phyloP scores from a whole-genome alignment of 108 stramenopile genomes.

The Epithemia pelagica region DNA sequence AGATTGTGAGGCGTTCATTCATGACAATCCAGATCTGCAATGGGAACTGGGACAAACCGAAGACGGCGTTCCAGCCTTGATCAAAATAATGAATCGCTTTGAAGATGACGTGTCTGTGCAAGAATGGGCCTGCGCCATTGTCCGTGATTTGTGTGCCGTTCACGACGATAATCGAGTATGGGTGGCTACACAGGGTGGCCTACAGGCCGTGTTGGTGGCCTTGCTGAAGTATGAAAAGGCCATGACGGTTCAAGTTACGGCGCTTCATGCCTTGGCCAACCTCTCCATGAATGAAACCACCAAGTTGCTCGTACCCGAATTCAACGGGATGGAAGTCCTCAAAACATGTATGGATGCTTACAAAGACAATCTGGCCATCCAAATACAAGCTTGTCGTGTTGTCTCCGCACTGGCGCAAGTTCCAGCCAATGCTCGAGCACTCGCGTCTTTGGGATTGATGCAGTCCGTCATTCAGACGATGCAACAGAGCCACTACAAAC shows the following conservation, averaged over 20 bases:
- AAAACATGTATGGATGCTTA: constrained; percentile 4
- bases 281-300: neutral
- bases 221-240: constrained; percentile 4
- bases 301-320: constrained; percentile 1
- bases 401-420: neutral
- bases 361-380: neutral
- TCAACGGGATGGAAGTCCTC: constrained; percentile 4
- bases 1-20: neutral
- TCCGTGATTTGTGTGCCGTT: neutral
- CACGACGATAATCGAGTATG: neutral
- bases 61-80: neutral
- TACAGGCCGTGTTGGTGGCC: constrained; percentile 3
- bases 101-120: constrained; percentile 1
- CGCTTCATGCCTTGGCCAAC: constrained; percentile 1
- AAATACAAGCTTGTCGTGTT: constrained; percentile 2
- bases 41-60: neutral
- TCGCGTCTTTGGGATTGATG: neutral
- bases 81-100: constrained; percentile 3
- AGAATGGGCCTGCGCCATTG: neutral
- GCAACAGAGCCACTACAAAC: neutral
- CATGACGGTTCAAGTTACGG: neutral
- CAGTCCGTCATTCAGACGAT: neutral
- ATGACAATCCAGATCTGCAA: neutral
- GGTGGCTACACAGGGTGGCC: neutral
- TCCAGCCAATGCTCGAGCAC: neutral